phyloP scores from a whole-genome alignment of 805 yeast genomes.

The Starmerella riodocensis region DNA sequence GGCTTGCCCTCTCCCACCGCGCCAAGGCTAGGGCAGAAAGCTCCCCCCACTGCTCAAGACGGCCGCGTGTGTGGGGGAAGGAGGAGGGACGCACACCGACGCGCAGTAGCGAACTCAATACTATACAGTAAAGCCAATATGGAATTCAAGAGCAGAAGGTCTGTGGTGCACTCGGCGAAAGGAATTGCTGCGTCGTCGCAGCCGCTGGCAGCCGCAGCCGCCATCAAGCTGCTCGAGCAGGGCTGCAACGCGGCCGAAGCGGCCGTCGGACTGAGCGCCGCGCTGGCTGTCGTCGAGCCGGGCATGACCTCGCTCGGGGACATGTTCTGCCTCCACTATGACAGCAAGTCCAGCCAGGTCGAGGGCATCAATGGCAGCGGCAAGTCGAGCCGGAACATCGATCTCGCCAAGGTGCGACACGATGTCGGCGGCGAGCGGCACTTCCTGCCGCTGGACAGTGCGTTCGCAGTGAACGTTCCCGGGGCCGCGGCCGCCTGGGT shows the following conservation, averaged over 20 bases:
- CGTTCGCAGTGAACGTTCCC: slow-evolving; percentile 56
- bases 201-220: slow-evolving; percentile 65
- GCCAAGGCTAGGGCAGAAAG: no score
- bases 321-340: slow-evolving; percentile 46
- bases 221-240: slow-evolving; percentile 44
- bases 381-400: slow-evolving; percentile 41
- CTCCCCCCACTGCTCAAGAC: no score
- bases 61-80: no score
- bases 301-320: slow-evolving; percentile 33
- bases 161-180: slow-evolving; percentile 57
- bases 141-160: slow-evolving; percentile 35
- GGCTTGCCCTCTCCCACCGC: no score
- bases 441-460: slow-evolving; percentile 41
- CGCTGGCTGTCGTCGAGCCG: slow-evolving; percentile 30
- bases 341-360: slow-evolving; percentile 37
- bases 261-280: slow-evolving; percentile 34
- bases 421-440: slow-evolving; percentile 31
- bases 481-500: slow-evolving; percentile 74
- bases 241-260: slow-evolving; percentile 54
- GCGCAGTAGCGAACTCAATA: not conserved
- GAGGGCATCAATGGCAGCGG: slow-evolving; percentile 69
- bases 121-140: not conserved
- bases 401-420: slow-evolving; percentile 21
- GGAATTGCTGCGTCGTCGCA: slow-evolving; percentile 69
- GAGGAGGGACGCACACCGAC: no score